phyloP scores from a whole-genome alignment of 108 stramenopile species.

The Skeletonema menzelii region DNA sequence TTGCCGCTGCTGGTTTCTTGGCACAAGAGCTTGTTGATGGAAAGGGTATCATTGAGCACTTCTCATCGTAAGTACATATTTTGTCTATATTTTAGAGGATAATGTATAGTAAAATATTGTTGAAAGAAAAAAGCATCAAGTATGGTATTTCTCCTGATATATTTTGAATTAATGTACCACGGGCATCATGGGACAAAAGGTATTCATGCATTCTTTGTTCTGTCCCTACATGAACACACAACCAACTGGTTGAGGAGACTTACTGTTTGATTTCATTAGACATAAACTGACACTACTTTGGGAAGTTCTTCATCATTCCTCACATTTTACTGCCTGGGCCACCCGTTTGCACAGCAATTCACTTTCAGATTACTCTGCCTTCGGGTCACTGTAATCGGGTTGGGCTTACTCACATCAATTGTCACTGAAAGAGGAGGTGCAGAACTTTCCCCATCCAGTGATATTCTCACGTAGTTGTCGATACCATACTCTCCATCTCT shows the following conservation, averaged over 20 bases:
- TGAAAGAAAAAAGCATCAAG: background rate
- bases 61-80: background rate
- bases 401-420: slow-evolving; percentile 32
- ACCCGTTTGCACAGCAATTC: slow-evolving; percentile 34
- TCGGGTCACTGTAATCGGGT: slow-evolving; percentile 30
- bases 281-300: no score
- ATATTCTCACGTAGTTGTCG: slow-evolving; percentile 39
- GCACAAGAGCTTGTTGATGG: slow-evolving; percentile 77
- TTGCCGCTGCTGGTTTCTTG: slow-evolving; percentile 71
- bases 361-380: slow-evolving; percentile 28
- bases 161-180: no score
- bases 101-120: background rate
- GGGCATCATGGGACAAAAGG: no score
- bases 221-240: no score
- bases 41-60: slow-evolving; percentile 60
- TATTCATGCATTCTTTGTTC: no score
- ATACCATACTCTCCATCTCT: slow-evolving; percentile 24
- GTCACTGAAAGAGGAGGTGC: slow-evolving; percentile 16
- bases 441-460: slow-evolving; percentile 27
- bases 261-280: no score
- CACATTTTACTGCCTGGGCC: slow-evolving; percentile 14
- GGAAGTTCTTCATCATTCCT: no score
- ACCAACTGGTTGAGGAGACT: no score
- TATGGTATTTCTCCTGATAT: no score
- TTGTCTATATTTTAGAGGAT: background rate